Percentiles rank a stretch among this genome's conserved stretches.
phyloP scores from a whole-genome alignment of 306 rosid species.

The Macrotyloma uniflorum region DNA sequence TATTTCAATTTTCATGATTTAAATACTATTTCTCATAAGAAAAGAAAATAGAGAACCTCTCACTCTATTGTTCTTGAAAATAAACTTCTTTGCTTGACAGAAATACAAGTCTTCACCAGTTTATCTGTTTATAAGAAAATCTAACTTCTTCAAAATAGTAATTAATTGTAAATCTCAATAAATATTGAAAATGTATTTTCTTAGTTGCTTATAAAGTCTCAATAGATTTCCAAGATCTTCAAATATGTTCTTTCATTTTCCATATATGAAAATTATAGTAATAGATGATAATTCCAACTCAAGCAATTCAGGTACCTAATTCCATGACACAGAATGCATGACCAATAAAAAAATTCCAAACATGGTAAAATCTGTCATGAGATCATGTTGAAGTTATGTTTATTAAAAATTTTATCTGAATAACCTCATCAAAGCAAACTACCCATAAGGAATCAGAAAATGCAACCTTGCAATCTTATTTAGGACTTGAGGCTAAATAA shows the following conservation, averaged over 20 bases:
- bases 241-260: not conserved
- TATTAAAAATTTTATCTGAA: not conserved
- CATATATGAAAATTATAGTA: not conserved
- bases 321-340: not conserved
- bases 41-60: too few species aligned
- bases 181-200: not conserved
- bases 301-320: not conserved
- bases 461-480: slow-evolving; percentile 6
- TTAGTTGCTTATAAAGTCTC: not conserved
- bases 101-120: too few species aligned
- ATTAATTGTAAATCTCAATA: not conserved
- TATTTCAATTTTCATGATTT: too few species aligned
- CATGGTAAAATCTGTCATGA: not conserved
- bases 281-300: not conserved
- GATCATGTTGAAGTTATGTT: not conserved
- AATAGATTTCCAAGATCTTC: not conserved
- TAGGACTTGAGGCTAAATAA: slow-evolving; percentile 48
- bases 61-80: too few species aligned
- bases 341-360: not conserved
- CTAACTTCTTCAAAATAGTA: not conserved
- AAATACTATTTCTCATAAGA: too few species aligned
- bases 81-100: too few species aligned
- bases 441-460: not conserved
- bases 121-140: too few species aligned
- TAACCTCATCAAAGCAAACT: not conserved